Conservation (phyloP, 75 land plant species). For the Pinus taeda region DNA sequence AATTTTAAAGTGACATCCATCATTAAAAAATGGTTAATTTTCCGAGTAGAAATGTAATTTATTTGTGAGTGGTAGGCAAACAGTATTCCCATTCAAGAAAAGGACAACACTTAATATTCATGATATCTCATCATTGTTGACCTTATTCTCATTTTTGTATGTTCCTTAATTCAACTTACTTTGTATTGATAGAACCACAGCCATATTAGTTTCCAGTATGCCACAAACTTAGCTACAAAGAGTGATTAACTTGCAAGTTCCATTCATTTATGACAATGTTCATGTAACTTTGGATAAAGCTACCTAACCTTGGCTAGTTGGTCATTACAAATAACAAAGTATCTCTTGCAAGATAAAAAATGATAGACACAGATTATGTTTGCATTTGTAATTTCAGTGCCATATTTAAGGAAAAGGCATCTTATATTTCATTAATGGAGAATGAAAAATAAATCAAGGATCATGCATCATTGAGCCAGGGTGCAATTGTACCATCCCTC, state of each 20-base stretch:
- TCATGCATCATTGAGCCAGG: too few species aligned
- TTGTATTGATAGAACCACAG: too few species aligned
- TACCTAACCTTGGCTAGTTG: not conserved
- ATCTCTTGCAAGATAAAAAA: not conserved
- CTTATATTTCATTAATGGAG: too few species aligned
- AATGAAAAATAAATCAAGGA: too few species aligned
- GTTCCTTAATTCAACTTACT: not conserved
- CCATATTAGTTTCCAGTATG: not conserved
- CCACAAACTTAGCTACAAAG: not conserved
- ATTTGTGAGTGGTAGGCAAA: not conserved
- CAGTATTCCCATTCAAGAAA: not conserved
- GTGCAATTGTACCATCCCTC: too few species aligned
- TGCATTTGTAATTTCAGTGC: too few species aligned
- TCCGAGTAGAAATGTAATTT: not conserved
- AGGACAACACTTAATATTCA: not conserved
- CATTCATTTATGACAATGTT: not conserved
- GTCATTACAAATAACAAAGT: not conserved
- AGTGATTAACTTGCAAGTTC: not conserved
- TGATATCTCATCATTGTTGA: not conserved
- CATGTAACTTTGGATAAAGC: not conserved
- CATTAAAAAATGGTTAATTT: not conserved
- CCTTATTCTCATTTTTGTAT: not conserved
- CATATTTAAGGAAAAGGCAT: too few species aligned
- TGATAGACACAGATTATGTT: too few species aligned
- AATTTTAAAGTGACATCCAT: not conserved